Percentiles rank a stretch among this genome's conserved stretches.
Conservation (phyloP, 495 filamentous ascomycete species). For the Schizothecium vesticola region DNA sequence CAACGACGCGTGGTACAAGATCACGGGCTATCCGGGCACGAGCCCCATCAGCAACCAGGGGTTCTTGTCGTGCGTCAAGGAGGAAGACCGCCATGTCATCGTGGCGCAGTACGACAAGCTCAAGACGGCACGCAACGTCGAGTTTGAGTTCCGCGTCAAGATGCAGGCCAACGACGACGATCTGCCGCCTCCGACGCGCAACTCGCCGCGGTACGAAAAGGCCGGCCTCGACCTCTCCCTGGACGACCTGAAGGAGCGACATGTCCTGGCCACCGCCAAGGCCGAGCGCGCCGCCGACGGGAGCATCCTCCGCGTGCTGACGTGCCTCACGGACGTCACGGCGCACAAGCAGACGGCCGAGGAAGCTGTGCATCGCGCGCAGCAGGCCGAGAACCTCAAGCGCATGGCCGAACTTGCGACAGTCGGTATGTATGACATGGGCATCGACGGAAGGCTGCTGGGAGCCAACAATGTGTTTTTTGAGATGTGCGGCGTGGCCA, state of each 20-base stretch:
- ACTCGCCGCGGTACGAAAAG: slow-evolving; percentile 41
- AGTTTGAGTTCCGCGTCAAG: slow-evolving; percentile 40
- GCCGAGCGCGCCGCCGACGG: slow-evolving; percentile 36
- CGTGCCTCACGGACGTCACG: slow-evolving; percentile 44
- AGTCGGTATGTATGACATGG: slow-evolving; percentile 46
- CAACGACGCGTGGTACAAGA: slow-evolving; percentile 58
- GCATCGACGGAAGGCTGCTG: slow-evolving; percentile 36
- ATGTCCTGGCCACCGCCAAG: slow-evolving; percentile 36
- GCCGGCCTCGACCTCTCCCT: slow-evolving; percentile 32
- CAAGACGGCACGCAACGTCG: slow-evolving; percentile 25
- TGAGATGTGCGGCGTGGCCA: slow-evolving; percentile 37
- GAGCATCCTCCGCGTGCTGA: slow-evolving; percentile 34
- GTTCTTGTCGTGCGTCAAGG: slow-evolving; percentile 36
- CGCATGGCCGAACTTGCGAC: slow-evolving; percentile 44
- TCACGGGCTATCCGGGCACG: slow-evolving; percentile 27
- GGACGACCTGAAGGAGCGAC: slow-evolving; percentile 29
- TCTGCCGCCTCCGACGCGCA: slow-evolving; percentile 25
- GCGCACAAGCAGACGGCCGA: slow-evolving; percentile 38
- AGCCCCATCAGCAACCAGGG: slow-evolving; percentile 25
- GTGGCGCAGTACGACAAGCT: slow-evolving; percentile 32
- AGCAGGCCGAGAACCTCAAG: slow-evolving; percentile 45
- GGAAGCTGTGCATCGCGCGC: slow-evolving; percentile 38
- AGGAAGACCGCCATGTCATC: slow-evolving; percentile 35
- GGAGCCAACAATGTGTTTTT: slow-evolving; percentile 43
- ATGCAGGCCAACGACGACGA: slow-evolving; percentile 20